phyloP scores from a whole-genome alignment of 169 alveolate species.

The Perkinsus marinus region DNA sequence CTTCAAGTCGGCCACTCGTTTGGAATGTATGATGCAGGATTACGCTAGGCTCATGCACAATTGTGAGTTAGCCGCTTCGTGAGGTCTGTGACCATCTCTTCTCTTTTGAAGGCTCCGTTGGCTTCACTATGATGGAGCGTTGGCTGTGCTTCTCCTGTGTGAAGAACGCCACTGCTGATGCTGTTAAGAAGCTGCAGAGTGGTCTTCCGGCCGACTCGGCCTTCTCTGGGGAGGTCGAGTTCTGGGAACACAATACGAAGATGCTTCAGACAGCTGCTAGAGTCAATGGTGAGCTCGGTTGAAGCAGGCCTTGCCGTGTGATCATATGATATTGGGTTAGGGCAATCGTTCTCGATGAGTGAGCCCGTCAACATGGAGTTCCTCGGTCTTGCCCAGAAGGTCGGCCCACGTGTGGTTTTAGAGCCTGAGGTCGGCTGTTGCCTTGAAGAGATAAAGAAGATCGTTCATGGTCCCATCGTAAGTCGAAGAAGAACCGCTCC shows the following conservation, averaged over 20 bases:
- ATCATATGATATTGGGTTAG: not conserved
- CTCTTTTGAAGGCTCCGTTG: conserved; percentile 3
- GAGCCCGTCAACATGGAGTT: not conserved
- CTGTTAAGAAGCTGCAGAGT: conserved; percentile 8
- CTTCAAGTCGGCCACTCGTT: conserved; percentile 81
- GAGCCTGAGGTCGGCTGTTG: not conserved
- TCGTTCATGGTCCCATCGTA: not conserved
- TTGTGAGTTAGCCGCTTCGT: not conserved
- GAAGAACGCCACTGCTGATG: conserved; percentile 29
- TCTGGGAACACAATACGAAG: not conserved
- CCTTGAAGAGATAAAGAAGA: not conserved
- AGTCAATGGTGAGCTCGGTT: not conserved
- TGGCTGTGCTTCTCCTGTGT: conserved; percentile 30
- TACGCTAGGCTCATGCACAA: conserved; percentile 20
- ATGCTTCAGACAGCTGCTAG: not conserved
- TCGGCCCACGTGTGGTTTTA: not conserved
- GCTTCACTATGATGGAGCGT: conserved; percentile 27
- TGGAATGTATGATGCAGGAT: conserved; percentile 87
- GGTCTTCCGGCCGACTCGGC: not conserved
- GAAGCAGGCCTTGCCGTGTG: not conserved
- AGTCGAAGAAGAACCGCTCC: not conserved
- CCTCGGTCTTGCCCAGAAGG: not conserved
- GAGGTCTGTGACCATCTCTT: not conserved
- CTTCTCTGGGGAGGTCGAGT: not conserved
- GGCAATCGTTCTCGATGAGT: not conserved